Base-by-base conservation (phyloP, 352 stramenopile species). In the Albugo laibachii region DNA sequence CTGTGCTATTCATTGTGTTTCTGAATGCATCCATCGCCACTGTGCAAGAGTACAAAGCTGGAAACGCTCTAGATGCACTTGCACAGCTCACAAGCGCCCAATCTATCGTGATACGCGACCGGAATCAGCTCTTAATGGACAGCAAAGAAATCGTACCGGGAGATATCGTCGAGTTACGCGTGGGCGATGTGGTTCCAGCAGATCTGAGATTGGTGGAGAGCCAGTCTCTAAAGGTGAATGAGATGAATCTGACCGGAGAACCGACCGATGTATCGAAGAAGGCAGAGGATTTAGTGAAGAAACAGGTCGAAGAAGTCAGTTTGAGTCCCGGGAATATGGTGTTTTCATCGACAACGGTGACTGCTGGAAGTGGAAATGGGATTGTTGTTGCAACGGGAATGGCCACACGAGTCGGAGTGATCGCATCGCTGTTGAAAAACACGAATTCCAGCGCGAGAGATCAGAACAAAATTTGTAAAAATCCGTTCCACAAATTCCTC, bases 231-330 rank as follows among this genome's bases (percentile, higher is more conserved):
- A 83, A 89, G 47, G 74, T 92, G 35, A 95, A 98, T 54, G 89
- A 98, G 59, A 95, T 89, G 55, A 74, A 85, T 55, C 66, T 98
- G 0, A 97, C 92, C 13, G 92, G 92, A 34, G 92, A 98, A 53
- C 84, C 86, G 0, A 61, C 86, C 49, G 86, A 83, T 45, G 73
- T 86, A 0, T 36, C 62, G 5, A 85, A 88, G 59, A 75, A 77
- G 34, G 16, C 51, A 35, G 54, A 45, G 37, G 60, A 63, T 24
- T 45, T 56, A 10, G 46, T 46, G 35, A 78, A 85, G 44, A 60
- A 58, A 18, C 53, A 81, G 27, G 83, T 70, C 19, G 66, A 69
- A 1, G 65, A 65, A 48, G 3, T 31, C 3, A 31, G 24, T 31
- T 8, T 8, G 8, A 31, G 24, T 31, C 24, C 24, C 3, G 3